A percentile compares a stretch with the other conserved stretches of the same genome.
phyloP scores from a whole-genome alignment of 2,329 filamentous ascomycete species.

The Rhytidhysteron rufulum region DNA sequence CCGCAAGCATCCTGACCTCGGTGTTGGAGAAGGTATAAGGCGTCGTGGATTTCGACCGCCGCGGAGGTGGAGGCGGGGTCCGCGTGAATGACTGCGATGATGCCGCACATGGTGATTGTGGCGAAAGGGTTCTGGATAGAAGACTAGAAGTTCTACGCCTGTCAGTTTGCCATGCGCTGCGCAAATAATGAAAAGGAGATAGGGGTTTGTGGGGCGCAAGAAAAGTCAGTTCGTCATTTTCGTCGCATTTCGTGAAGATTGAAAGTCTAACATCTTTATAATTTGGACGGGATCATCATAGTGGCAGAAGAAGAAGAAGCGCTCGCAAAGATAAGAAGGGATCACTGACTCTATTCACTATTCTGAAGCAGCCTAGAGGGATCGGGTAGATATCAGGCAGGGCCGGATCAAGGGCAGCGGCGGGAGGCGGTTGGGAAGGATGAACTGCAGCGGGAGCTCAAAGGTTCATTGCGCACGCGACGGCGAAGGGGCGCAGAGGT shows the following conservation, averaged over 20 bases:
- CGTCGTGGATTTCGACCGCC: constrained; percentile 43
- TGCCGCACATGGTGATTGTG: constrained; percentile 46
- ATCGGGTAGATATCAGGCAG: background rate
- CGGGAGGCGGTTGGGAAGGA: background rate
- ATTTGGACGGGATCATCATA: constrained; percentile 3
- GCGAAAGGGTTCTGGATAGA: background rate
- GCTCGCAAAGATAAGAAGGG: background rate
- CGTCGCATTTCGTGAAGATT: constrained; percentile 1
- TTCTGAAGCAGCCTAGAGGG: background rate
- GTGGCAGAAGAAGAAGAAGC: background rate
- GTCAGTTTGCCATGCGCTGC: no score
- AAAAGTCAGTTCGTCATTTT: background rate
- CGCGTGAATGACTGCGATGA: constrained; percentile 47
- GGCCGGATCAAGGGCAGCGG: background rate
- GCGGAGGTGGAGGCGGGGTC: constrained; percentile 34
- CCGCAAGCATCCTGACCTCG: constrained; percentile 86
- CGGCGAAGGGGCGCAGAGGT: no score
- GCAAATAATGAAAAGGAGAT: no score
- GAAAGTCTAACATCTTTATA: constrained; percentile 4
- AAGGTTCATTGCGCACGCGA: no score
- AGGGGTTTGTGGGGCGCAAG: no score
- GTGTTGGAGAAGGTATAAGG: constrained; percentile 40
- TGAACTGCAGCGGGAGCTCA: no score
- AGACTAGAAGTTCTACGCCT: no score
- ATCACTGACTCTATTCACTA: background rate